Evolutionary conservation across 2,329 filamentous ascomycete genomes (phyloP).

Genomic region (Orbilia javanica): DNA sequence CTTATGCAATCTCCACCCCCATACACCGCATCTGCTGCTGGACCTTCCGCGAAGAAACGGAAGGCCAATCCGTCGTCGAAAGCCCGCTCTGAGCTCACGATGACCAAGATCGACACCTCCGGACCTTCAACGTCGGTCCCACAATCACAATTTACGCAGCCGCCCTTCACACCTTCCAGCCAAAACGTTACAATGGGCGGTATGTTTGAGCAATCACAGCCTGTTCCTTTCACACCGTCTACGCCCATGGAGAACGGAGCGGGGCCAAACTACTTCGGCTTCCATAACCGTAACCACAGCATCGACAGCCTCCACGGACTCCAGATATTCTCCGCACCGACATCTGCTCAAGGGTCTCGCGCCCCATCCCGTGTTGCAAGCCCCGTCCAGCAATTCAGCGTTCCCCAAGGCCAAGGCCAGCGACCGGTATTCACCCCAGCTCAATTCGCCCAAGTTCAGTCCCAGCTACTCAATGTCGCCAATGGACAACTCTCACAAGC

Average conservation of each 20-base stretch:
- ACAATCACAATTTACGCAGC: constrained; percentile 66
- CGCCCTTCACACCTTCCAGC: constrained; percentile 70
- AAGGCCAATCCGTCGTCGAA: constrained; percentile 80
- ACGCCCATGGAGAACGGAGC: constrained; percentile 73
- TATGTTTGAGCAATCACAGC: constrained; percentile 65
- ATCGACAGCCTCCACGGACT: constrained; percentile 75
- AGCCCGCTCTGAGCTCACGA: constrained; percentile 79
- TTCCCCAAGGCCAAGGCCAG: constrained; percentile 29
- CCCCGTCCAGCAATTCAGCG: constrained; percentile 54
- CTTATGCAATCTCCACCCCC: constrained; percentile 41
- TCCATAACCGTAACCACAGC: constrained; percentile 72
- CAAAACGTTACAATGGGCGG: constrained; percentile 67
- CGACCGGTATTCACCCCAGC: constrained; percentile 47
- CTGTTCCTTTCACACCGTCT: constrained; percentile 32
- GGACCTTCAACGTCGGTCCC: constrained; percentile 65
- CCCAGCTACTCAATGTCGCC: constrained; percentile 54
- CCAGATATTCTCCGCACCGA: constrained; percentile 78
- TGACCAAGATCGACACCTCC: constrained; percentile 81
- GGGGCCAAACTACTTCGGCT: constrained; percentile 72
- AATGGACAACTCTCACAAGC: constrained; percentile 54
- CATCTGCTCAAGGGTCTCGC: constrained; percentile 80
- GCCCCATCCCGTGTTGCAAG: constrained; percentile 68
- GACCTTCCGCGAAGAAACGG: constrained; percentile 81
- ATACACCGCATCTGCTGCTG: constrained; percentile 73
- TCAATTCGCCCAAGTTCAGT: constrained; percentile 54